Conservation (phyloP, 2,329 filamentous ascomycete genomes). For the Ascochyta lentis region DNA sequence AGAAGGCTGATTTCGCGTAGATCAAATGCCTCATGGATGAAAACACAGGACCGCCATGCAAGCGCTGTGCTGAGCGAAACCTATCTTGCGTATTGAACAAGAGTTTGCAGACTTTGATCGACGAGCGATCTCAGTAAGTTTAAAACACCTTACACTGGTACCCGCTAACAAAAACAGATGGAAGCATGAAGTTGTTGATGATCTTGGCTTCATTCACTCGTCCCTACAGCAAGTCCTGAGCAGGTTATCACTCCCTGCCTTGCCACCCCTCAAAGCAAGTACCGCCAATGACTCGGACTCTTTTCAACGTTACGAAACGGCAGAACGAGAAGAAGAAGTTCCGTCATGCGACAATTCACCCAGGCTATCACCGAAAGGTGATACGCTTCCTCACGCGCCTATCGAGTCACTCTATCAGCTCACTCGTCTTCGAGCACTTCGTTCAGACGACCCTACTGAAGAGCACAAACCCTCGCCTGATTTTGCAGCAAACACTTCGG, state of each 20-base stretch:
- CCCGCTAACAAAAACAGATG: constrained; percentile 22
- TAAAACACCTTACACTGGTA: too few relatives aligned
- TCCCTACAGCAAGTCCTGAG: constrained; percentile 52
- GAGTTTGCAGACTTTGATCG: constrained; percentile 57
- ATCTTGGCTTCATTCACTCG: constrained; percentile 41
- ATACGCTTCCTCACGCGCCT: constrained; percentile 42
- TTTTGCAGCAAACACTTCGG: constrained; percentile 17
- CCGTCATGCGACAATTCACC: constrained; percentile 44
- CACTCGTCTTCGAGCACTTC: constrained; percentile 49
- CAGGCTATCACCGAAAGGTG: constrained; percentile 35
- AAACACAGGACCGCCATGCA: constrained; percentile 55
- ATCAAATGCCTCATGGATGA: constrained; percentile 62
- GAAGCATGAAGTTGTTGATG: constrained; percentile 33
- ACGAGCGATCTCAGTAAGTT: constrained; percentile 50
- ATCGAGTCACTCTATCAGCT: constrained; percentile 60
- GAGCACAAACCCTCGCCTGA: constrained; percentile 29
- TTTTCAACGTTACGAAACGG: constrained; percentile 38
- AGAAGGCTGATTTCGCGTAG: constrained; percentile 20
- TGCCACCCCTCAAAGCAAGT: constrained; percentile 45
- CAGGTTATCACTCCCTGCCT: constrained; percentile 47
- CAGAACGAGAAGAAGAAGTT: constrained; percentile 46
- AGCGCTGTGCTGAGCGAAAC: constrained; percentile 58
- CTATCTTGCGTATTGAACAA: constrained; percentile 61
- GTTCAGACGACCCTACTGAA: constrained; percentile 50
- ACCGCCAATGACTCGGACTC: constrained; percentile 19